Base-by-base conservation (phyloP, 2,329 filamentous ascomycete genomes). In the Lachnellula suecica region DNA sequence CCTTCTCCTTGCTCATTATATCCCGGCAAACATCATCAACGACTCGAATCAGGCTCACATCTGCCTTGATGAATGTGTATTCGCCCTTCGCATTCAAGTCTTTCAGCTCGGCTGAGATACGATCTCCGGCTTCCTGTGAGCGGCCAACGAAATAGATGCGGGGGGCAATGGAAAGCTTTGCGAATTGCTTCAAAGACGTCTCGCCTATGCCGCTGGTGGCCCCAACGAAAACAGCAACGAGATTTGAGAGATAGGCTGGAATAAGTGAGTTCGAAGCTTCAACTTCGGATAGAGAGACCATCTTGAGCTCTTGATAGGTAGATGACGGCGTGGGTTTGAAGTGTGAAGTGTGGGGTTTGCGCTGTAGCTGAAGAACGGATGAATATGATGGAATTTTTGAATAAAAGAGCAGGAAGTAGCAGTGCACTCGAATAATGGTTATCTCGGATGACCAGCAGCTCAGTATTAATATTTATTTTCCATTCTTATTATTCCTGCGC, bases 141-240 rank as follows among this genome's bases (percentile, higher is more conserved):
- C 76, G 71, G 2, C 77, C 77, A 42, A 79, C 59, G 47, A 79
- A 62, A 58, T 79, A 78, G 15, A 74, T 67, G 0, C 64, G 68
- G 1, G 75, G 74, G 17, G 66, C 59, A 4, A 45, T 45, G 20
- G 71, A 65, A 45, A 72, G 51, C 37, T 68, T 68, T 2, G 71
- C 72, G 45, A 79, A 73, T n/a, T 69, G 59, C 47, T 70, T 72
- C 1, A 79, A 57, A 1, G 75, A 71, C 29, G 64, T 65, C 59
- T 76, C 72, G 42, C 76, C 77, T 34, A 81, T 74, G 35, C 78
- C 77, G 27, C 68, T 76, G 2, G 77, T 79, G 19, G 65, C 77
- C 15, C 78, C 77, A 13, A 75, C 71, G 55, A 81, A 79, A 51
- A 79, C 70, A 17, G 73, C 76, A 11, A 77, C 71, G 10, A 78